phyloP scores from a whole-genome alignment of 139 green algal species.

The Astrephomene gubernaculifera region DNA sequence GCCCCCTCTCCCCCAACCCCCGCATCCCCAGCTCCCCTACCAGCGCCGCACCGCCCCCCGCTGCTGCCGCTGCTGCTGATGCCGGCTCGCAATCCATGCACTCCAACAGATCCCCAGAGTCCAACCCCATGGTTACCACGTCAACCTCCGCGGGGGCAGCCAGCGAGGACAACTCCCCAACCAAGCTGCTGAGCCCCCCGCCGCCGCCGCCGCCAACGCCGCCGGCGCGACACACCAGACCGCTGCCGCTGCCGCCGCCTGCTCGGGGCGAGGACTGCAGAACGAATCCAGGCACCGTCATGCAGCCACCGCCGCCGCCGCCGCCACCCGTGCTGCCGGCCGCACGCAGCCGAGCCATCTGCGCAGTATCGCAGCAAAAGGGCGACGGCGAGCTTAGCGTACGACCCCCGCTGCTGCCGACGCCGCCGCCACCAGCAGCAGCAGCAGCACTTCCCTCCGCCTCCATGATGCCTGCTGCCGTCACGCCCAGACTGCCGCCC shows the following conservation, averaged over 20 bases:
- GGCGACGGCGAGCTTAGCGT: constrained; percentile 8
- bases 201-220: constrained; percentile 4
- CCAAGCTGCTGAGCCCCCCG: not conserved
- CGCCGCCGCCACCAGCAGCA: too few relatives aligned
- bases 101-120: constrained; percentile 6
- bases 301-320: not conserved
- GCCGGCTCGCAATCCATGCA: not conserved
- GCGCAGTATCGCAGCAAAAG: not conserved
- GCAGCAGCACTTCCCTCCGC: too few relatives aligned
- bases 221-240: not conserved
- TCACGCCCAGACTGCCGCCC: too few relatives aligned
- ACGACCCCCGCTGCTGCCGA: not conserved
- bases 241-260: not conserved
- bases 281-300: not conserved
- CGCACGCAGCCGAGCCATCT: not conserved
- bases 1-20: too few relatives aligned
- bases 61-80: not conserved
- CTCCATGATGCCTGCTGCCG: too few relatives aligned
- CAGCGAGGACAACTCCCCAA: not conserved
- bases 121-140: constrained; percentile 42
- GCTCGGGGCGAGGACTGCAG: too few relatives aligned
- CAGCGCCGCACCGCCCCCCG: not conserved
- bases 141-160: not conserved
- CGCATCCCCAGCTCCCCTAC: not conserved
- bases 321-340: not conserved